Evolutionary conservation across 2,329 filamentous ascomycete species (phyloP).

Genomic region (Stagonosporopsis vannaccii): DNA sequence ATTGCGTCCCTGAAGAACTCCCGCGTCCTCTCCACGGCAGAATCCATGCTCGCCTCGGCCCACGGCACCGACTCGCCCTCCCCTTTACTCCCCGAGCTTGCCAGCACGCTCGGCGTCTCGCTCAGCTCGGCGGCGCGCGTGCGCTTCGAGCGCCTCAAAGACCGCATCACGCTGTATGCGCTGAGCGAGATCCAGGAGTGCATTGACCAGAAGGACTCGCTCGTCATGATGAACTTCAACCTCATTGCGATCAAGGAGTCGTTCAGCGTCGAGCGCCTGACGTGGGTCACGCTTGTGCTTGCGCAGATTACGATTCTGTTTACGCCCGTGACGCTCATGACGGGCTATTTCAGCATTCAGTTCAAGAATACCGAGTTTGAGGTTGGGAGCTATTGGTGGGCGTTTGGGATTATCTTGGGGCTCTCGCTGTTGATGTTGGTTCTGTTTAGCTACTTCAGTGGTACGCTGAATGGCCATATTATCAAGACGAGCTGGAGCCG

Average conservation of each 20-base stretch:
- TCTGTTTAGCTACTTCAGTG: slow-evolving; percentile 64
- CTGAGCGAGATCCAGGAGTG: slow-evolving; percentile 68
- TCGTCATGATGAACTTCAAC: slow-evolving; percentile 79
- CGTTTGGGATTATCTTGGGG: slow-evolving; percentile 69
- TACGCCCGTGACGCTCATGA: slow-evolving; percentile 77
- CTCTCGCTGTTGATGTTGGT: slow-evolving; percentile 67
- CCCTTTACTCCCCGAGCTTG: slow-evolving; percentile 41
- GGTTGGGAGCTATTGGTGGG: slow-evolving; percentile 69
- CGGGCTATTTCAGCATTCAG: slow-evolving; percentile 75
- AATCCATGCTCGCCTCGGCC: slow-evolving; percentile 39
- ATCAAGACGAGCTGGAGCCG: slow-evolving; percentile 55
- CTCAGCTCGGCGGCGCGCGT: slow-evolving; percentile 60
- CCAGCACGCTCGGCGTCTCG: slow-evolving; percentile 54
- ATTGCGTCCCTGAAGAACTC: slow-evolving; percentile 55
- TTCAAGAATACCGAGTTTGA: slow-evolving; percentile 68
- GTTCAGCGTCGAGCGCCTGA: slow-evolving; percentile 73
- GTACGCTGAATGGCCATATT: slow-evolving; percentile 62
- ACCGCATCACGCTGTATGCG: slow-evolving; percentile 67
- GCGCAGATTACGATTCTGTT: slow-evolving; percentile 80
- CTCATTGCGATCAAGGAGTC: slow-evolving; percentile 79
- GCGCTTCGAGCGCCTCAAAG: slow-evolving; percentile 66
- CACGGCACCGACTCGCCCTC: slow-evolving; percentile 20
- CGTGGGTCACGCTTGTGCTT: slow-evolving; percentile 73
- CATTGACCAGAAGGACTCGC: slow-evolving; percentile 72
- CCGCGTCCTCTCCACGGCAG: slow-evolving; percentile 46